Evolutionary conservation across 2,329 filamentous ascomycete genomes (phyloP).

Genomic region (Diaporthe aspalathi): DNA sequence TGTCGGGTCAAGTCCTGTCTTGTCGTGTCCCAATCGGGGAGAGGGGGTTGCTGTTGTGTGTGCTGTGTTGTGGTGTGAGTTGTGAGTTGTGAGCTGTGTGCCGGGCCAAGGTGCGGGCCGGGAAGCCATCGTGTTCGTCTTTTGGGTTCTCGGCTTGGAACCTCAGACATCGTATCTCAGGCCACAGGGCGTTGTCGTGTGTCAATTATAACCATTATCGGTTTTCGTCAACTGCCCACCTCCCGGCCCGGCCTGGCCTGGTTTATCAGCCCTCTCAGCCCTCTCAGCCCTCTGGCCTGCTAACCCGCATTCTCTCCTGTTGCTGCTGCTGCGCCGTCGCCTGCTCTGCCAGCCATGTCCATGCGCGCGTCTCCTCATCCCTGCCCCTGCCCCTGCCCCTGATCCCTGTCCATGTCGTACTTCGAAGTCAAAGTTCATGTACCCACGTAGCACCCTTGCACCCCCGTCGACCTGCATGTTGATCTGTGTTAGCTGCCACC

Average conservation of each 20-base stretch:
- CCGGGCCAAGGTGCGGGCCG: no score
- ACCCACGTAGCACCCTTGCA: no score
- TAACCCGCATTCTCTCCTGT: background rate
- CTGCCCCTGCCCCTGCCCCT: background rate
- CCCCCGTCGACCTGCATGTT: constrained; percentile 20
- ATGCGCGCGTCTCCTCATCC: background rate
- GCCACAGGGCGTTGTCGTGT: background rate
- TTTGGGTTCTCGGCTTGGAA: no score
- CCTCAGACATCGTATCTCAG: background rate
- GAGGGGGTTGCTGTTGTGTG: background rate
- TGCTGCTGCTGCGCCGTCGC: background rate
- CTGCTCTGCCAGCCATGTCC: constrained; percentile 13
- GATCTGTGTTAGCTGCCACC: constrained; percentile 16
- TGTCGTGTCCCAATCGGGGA: constrained; percentile 2
- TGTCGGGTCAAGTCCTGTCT: background rate
- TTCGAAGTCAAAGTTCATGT: no score
- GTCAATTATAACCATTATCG: background rate
- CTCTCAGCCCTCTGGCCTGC: background rate
- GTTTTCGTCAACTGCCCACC: background rate
- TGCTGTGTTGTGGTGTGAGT: background rate
- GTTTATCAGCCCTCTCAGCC: no score
- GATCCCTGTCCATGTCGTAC: constrained; percentile 15
- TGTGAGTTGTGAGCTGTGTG: background rate
- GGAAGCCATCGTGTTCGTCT: no score
- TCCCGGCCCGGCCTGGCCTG: no score